Percentiles rank a stretch among this genome's conserved stretches.
phyloP scores from a whole-genome alignment of 495 filamentous ascomycete species.

The Bathelium albidoporum region DNA sequence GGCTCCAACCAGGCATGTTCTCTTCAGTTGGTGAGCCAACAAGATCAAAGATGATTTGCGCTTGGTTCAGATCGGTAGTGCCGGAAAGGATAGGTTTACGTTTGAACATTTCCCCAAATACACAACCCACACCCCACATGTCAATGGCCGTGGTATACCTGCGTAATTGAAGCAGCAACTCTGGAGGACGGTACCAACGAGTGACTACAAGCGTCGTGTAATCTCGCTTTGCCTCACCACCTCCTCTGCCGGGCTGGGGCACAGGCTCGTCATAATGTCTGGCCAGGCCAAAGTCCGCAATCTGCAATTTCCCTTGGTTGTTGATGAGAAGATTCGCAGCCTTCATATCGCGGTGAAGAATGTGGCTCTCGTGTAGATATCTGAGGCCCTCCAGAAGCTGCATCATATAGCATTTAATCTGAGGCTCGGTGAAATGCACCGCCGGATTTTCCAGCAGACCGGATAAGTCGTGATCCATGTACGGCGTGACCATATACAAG shows the following conservation, averaged over 20 bases:
- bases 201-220: conserved; percentile 95
- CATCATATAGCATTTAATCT: conserved; percentile 97
- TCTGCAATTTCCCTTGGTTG: conserved; percentile 87
- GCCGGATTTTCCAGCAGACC: conserved; percentile 90
- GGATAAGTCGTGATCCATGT: conserved; percentile 97
- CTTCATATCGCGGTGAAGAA: conserved; percentile 97
- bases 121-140: conserved; percentile 95
- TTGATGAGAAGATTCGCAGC: conserved; percentile 95
- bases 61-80: conserved; percentile 78
- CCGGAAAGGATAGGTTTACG: conserved; percentile 88
- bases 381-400: conserved; percentile 82
- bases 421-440: conserved; percentile 72
- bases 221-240: conserved; percentile 75
- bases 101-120: conserved; percentile 97
- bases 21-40: conserved; percentile 84
- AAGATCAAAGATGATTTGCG: conserved; percentile 85
- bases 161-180: conserved; percentile 76
- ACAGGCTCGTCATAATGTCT: conserved; percentile 83
- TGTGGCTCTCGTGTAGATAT: conserved; percentile 83
- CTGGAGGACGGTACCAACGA: conserved; percentile 92
- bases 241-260: conserved; percentile 67
- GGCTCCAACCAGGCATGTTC: conserved; percentile 85
- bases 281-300: conserved; percentile 94
- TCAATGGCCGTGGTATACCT: conserved; percentile 94
- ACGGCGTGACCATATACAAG: conserved; percentile 98